Evolutionary conservation across 1,284 basidiomycete species (phyloP), one percentile per base, ranked within the genome.

Genomic region (Malassezia japonica): DNA sequence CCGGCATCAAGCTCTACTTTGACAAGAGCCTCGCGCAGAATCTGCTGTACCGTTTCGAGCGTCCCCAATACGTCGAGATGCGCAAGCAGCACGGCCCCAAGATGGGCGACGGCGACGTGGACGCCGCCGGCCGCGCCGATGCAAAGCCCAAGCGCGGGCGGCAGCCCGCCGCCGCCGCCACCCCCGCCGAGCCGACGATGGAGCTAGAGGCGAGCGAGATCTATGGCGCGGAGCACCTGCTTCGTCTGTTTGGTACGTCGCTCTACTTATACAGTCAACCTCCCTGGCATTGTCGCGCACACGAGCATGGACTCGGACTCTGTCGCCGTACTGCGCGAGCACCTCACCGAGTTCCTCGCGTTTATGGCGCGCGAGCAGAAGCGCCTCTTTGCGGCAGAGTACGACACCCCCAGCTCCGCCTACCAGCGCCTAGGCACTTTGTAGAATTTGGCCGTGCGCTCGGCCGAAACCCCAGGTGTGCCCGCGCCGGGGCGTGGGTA

Each of bases 181-280:
- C 39, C 3, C 1, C 39, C 6, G 15, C 41, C 18, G 18, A 24
- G 24, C 16, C 25, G 18, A 27, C 16, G 36, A n/a, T 23, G n/a
- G 47, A 60, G 23, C 85, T 83, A 69, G 84, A 88, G 61, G 87
- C 94, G 81, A 89, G 87, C 70, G 78, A 81, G 46, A 80, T 95
- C 16, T 98, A 98, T 66, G 94, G 92, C 0, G 89, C 87, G 4
- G 92, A 98, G 72, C 92, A 99, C 74, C 73, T 99, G 13, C 73
- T 96, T 53, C 78, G 92, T 45, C 83, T 98, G 79, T 79, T 98
- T 59, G 91, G 90, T 94, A 61, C 55, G 82, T 78, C 4, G 8
- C 18, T 48, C n/a, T 40, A 23, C 38, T 40, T n/a, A 40, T 23
- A 7, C 59, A 79, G 80, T 81, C 56, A 80, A 78, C 60, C 74